Evolutionary conservation across 768 basidiomycete species (phyloP).

Genomic region (Agrocybe chaxingu): DNA sequence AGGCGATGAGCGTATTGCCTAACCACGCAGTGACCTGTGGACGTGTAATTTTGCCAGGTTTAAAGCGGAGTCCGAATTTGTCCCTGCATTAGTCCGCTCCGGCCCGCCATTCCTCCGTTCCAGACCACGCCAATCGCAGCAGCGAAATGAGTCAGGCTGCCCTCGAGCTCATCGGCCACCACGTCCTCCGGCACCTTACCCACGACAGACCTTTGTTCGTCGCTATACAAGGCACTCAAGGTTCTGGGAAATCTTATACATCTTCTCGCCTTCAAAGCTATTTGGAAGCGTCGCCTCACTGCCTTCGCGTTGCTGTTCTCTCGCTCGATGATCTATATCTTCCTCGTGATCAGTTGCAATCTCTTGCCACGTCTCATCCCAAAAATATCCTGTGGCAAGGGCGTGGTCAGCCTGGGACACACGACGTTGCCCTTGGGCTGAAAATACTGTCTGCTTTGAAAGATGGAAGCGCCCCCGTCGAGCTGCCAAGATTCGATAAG

Average conservation of each 20-base stretch:
- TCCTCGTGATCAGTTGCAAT: conserved; percentile 56
- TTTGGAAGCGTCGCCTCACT: conserved; percentile 42
- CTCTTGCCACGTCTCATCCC: conserved; percentile 53
- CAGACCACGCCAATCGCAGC: neutral
- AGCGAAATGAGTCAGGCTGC: conserved; percentile 20
- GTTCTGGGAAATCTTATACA: conserved; percentile 87
- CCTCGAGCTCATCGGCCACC: conserved; percentile 28
- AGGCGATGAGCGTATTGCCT: conserved; percentile 16
- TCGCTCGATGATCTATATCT: conserved; percentile 89
- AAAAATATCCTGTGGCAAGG: conserved; percentile 70
- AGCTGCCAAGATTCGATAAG: conserved; percentile 87
- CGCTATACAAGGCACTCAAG: conserved; percentile 91
- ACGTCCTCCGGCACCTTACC: conserved; percentile 26
- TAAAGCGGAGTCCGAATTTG: conserved; percentile 27
- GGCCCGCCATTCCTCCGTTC: neutral
- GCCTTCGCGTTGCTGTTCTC: conserved; percentile 57
- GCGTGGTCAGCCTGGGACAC: conserved; percentile 92
- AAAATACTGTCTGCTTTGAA: conserved; percentile 49
- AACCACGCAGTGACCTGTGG: conserved; percentile 9
- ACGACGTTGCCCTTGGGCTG: conserved; percentile 71
- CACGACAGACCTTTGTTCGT: conserved; percentile 64
- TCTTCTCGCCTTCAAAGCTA: conserved; percentile 50
- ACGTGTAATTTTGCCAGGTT: conserved; percentile 22
- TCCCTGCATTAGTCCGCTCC: neutral
- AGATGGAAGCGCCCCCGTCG: conserved; percentile 39